These are phyloP conservation scores for Wickerhamiella australiensis DNA, from an alignment of 805 yeast genomes.

Conservation along the genomic window DNA sequence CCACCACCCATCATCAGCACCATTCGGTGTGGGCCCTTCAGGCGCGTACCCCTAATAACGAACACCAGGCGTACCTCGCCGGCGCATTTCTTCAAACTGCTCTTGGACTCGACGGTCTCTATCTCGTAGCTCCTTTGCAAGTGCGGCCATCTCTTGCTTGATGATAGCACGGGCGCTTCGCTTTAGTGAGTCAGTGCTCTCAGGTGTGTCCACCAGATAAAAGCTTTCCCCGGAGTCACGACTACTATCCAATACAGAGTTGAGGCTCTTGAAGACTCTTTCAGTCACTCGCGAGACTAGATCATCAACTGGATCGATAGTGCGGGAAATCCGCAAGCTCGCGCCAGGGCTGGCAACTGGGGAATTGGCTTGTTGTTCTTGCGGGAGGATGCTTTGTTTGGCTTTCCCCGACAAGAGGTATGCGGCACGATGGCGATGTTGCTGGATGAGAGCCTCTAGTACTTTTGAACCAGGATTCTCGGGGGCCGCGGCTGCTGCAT, in stretches of 20 bases:
- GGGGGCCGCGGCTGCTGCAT: slow-evolving; percentile 21
- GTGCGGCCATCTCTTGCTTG: slow-evolving; percentile 7
- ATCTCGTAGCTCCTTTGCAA: slow-evolving; percentile 6
- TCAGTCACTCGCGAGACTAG: slow-evolving; percentile 1
- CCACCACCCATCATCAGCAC: too few relatives aligned
- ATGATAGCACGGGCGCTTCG: slow-evolving; percentile 5
- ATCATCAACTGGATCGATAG: slow-evolving; percentile 2
- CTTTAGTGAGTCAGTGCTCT: background rate
- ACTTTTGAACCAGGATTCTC: slow-evolving; percentile 27
- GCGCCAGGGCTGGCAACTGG: slow-evolving; percentile 4
- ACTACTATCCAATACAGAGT: slow-evolving; percentile 1
- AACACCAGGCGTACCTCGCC: background rate
- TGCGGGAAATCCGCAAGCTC: slow-evolving; percentile 1
- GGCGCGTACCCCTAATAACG: background rate
- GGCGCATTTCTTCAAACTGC: background rate
- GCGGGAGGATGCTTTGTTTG: background rate
- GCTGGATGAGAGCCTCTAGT: slow-evolving; percentile 25
- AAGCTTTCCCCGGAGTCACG: slow-evolving; percentile 7
- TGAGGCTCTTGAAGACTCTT: slow-evolving; percentile 1
- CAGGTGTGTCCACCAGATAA: slow-evolving; percentile 1
- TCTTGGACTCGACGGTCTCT: background rate
- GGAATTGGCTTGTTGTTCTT: background rate
- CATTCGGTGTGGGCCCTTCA: too few relatives aligned
- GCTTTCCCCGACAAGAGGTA: slow-evolving; percentile 24
- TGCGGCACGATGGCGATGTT: slow-evolving; percentile 26